Conservation (phyloP, 192 early-diverging fungal species). For the Coemansia sp. region DNA sequence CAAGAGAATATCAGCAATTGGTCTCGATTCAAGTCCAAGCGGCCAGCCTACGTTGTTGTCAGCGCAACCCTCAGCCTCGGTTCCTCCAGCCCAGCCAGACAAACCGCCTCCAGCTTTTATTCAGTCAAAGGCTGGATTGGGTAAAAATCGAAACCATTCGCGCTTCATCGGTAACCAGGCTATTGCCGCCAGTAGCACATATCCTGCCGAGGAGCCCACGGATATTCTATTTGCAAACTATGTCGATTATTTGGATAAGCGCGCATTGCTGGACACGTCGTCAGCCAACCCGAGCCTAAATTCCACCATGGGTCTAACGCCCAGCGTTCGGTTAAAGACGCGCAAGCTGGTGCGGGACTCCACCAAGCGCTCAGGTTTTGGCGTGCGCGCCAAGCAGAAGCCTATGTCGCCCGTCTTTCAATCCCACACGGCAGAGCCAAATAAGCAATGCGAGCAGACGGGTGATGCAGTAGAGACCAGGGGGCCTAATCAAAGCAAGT, state of each 20-base stretch:
- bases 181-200: neutral
- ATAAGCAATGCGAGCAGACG: neutral
- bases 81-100: too few relatives aligned
- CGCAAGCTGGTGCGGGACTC: constrained; percentile 37
- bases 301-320: neutral
- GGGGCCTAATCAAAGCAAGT: neutral
- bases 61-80: too few relatives aligned
- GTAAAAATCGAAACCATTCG: too few relatives aligned
- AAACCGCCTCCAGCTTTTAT: too few relatives aligned
- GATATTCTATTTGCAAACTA: neutral
- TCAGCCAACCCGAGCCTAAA: constrained; percentile 34
- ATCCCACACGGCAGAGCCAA: neutral
- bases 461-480: neutral
- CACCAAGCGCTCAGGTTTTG: neutral
- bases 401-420: neutral
- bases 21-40: too few relatives aligned
- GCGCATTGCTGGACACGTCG: constrained; percentile 31
- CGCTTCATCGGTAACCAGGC: neutral
- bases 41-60: too few relatives aligned
- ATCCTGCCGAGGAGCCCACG: neutral
- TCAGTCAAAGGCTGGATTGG: too few relatives aligned
- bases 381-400: neutral
- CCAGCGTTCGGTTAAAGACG: constrained; percentile 7
- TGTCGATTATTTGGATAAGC: neutral
- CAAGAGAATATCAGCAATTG: too few relatives aligned